Evolutionary conservation across 257 asterid species (phyloP).

Genomic region (Jacaranda copaia): DNA sequence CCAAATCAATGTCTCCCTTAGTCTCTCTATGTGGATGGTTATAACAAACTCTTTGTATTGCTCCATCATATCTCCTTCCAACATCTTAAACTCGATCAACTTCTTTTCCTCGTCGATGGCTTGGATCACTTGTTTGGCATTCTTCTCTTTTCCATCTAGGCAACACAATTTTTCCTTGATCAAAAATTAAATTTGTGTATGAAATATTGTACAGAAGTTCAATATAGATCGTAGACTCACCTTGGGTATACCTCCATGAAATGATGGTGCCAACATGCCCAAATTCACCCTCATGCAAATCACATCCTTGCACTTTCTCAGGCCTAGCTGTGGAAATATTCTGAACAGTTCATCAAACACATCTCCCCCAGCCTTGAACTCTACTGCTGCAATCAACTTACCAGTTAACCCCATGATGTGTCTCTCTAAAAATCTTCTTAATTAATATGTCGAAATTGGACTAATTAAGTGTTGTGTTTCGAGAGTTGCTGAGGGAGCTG

Average conservation of each 20-base stretch:
- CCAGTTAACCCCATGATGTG: slow-evolving; percentile 38
- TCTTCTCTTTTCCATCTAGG: slow-evolving; percentile 37
- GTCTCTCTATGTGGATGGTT: slow-evolving; percentile 37
- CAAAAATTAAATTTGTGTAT: no score
- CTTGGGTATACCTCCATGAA: slow-evolving; percentile 43
- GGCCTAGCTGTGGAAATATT: slow-evolving; percentile 35
- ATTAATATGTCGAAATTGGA: no score
- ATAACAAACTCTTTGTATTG: slow-evolving; percentile 34
- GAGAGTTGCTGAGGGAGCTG: not conserved
- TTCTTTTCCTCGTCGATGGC: slow-evolving; percentile 40
- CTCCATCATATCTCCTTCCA: slow-evolving; percentile 46
- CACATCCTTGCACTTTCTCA: slow-evolving; percentile 37
- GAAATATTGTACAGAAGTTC: no score
- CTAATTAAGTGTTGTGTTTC: no score
- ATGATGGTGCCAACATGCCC: slow-evolving; percentile 40
- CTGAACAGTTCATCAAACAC: slow-evolving; percentile 42
- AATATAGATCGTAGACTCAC: no score
- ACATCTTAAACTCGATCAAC: slow-evolving; percentile 30
- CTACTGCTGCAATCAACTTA: slow-evolving; percentile 40
- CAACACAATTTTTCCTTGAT: no score
- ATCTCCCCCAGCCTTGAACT: slow-evolving; percentile 48
- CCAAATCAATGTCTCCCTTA: slow-evolving; percentile 35
- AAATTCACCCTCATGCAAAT: slow-evolving; percentile 42
- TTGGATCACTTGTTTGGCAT: slow-evolving; percentile 24
- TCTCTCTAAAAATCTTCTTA: not conserved